Evolutionary conservation across 1,284 basidiomycete species (phyloP), one percentile per base, ranked within the genome.

Genomic region (Trichosporon ovoides): DNA sequence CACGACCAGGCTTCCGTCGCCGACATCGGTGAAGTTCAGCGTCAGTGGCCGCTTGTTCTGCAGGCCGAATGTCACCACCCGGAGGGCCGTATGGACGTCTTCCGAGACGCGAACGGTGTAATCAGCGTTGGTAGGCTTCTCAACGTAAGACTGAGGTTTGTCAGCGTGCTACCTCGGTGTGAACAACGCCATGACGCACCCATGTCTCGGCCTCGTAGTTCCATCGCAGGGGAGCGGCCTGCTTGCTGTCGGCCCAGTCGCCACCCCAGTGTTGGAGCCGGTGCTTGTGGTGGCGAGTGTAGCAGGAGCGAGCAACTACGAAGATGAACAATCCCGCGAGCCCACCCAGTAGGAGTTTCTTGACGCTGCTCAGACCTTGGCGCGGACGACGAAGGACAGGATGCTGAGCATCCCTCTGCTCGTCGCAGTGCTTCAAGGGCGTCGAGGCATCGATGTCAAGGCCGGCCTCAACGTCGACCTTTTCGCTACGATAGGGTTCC

Each of bases 1-100:
- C 6, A 69, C 55, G 40, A 68, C 43, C 22, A 70, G 57, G 16
- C 58, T 57, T 12, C 59, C 64, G 20, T 57, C 55, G 12, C 43
- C 38, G 24, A 46, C 56, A 16, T 55, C 53, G 38, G 56, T 43
- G 53, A 69, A 49, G 31, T 64, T 56, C 34, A 66, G 49, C n/a
- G 33, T 36, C 18, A 51, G 33, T 10, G n/a, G 33, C 0, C 33
- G 49, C 18, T 22, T 19, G 16, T 36, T 9, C 7, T n/a, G 16
- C 12, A 35, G 49, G 11, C 33, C 33, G 10, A 36, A 51, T 2
- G 49, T 51, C 14, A 51, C 49, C 2, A 13, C 18, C 33, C 19
- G 18, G 11, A 11, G 14, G 49, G 19, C 31, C 18, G 49, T 36
- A 4, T n/a, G 12, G 31, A 14, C 10, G 49, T 34, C 49, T 3